Percentiles rank a stretch among this genome's conserved stretches.
phyloP scores from a whole-genome alignment of 139 green algal genomes.

The Monoraphidium neglectum region DNA sequence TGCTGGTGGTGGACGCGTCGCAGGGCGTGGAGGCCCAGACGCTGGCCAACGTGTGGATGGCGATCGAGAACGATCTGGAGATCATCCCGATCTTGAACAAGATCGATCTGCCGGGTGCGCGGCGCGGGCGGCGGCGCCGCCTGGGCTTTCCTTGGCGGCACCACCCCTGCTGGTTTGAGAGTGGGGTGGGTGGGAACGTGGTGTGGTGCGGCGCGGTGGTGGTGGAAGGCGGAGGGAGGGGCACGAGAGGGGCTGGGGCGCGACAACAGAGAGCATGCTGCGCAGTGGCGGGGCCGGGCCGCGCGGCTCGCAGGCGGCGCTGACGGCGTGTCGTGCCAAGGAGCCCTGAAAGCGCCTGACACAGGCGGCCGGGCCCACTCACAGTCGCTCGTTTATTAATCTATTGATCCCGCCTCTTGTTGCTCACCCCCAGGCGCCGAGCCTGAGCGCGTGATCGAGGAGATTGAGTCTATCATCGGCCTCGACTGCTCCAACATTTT shows the following conservation, averaged over 20 bases:
- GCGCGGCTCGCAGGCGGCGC: too few species aligned
- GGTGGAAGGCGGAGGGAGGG: too few species aligned
- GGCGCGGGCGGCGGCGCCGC: not conserved
- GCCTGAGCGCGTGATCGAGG: constrained; percentile 83
- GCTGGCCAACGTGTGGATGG: constrained; percentile 98
- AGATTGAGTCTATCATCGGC: constrained; percentile 97
- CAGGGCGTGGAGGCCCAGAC: constrained; percentile 99
- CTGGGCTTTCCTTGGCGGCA: not conserved
- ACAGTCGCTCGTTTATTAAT: too few species aligned
- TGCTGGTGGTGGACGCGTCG: constrained; percentile 96
- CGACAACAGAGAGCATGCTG: too few species aligned
- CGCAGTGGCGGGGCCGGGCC: too few species aligned
- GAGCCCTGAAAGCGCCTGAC: too few species aligned
- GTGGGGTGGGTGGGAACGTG: not conserved
- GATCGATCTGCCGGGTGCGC: constrained; percentile 92
- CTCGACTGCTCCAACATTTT: constrained; percentile 85
- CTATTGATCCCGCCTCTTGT: not conserved
- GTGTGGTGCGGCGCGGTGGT: not conserved
- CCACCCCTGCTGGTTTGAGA: not conserved
- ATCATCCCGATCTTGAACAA: constrained; percentile 98
- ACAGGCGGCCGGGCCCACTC: too few species aligned
- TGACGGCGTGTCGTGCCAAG: too few species aligned
- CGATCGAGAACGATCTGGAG: constrained; percentile 96
- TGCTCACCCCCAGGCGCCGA: constrained; percentile 73
- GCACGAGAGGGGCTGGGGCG: too few species aligned